Conservation (phyloP, 106 monocot genomes). For the Posidonia australis region DNA sequence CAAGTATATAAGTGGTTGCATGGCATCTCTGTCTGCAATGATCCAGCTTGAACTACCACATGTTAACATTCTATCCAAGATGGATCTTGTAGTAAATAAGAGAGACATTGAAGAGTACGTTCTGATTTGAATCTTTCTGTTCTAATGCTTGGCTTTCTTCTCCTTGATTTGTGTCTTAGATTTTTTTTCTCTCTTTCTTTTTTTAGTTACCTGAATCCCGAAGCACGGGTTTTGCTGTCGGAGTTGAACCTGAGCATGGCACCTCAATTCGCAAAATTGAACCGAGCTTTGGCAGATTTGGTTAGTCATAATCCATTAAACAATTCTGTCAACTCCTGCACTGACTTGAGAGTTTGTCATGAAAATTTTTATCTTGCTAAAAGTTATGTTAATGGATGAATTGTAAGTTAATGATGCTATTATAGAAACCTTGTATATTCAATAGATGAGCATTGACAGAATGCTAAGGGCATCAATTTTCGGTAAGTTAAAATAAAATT, state of each 20-base stretch:
- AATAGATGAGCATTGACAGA: too few species aligned
- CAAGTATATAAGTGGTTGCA: constrained; percentile 95
- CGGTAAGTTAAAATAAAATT: too few species aligned
- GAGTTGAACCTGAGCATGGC: constrained; percentile 82
- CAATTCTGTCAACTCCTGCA: not conserved
- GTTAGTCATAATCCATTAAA: constrained; percentile 21
- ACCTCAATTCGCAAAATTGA: constrained; percentile 66
- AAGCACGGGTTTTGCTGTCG: constrained; percentile 56
- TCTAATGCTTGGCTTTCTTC: not conserved
- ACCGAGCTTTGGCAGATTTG: constrained; percentile 81
- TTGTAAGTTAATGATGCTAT: too few species aligned
- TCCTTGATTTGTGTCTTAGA: not conserved
- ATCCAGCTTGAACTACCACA: constrained; percentile 92
- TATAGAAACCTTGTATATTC: too few species aligned
- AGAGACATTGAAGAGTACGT: constrained; percentile 64
- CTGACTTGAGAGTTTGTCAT: too few species aligned
- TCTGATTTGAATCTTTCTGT: not conserved
- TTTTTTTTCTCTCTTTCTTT: constrained; percentile 5
- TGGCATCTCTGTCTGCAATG: constrained; percentile 96
- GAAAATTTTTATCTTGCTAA: too few species aligned
- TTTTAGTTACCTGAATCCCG: constrained; percentile 73
- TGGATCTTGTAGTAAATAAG: constrained; percentile 76
- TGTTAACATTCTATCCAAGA: constrained; percentile 91
- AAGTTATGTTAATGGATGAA: too few species aligned
- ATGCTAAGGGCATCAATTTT: too few species aligned